Base-by-base conservation (phyloP, 208 protist species). In the Zelonia costaricensis region DNA sequence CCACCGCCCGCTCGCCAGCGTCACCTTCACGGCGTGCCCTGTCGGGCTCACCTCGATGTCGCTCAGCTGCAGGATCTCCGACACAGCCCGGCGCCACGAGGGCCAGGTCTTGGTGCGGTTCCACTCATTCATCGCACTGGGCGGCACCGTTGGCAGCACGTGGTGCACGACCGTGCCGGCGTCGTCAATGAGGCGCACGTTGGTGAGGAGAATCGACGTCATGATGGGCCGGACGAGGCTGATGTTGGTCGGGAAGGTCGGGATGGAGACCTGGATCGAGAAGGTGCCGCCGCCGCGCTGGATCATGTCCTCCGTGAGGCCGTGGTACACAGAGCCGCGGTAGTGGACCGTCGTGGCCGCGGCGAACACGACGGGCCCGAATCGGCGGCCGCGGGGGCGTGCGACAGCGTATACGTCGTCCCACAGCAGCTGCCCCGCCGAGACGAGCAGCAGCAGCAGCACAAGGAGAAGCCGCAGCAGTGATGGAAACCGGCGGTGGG, bases 301-400 rank as follows among this genome's bases (percentile, higher is more conserved):
- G 0, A 89, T 10, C 35, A 60, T 53, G 30, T 78, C 56, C 61
- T 84, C 75, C 27, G 63, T 70, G 7, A 87, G 40, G 13, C 82
- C 86, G 25, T 66, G 67, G 52, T 89, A 92, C 4, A 89, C 81
- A 49, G 59, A 78, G n/a, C 86, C 86, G 25, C 72, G 65, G 62
- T 87, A 87, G 35, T 75, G 78, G 18, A 86, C 78, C 12, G 58
- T 70, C 25, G 75, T 84, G n/a, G 68, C 74, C 13, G 16, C 39
- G 12, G 58, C 74, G 18, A 58, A 63, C 42, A 62, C 3, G 5
- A 79, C 1, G 5, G 64, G 67, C 12, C 43, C 27, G 28, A 40
- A 3, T 13, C 13, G 30, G n/a, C 42, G 18, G 35, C 23, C 0
- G 52, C 33, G 16, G 23, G 51, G 9, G 33, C 33, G 40, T 18